Evolutionary conservation across 805 yeast genomes (phyloP), one percentile per base, ranked within the genome.

Genomic region (Kockiozyma suomiensis): DNA sequence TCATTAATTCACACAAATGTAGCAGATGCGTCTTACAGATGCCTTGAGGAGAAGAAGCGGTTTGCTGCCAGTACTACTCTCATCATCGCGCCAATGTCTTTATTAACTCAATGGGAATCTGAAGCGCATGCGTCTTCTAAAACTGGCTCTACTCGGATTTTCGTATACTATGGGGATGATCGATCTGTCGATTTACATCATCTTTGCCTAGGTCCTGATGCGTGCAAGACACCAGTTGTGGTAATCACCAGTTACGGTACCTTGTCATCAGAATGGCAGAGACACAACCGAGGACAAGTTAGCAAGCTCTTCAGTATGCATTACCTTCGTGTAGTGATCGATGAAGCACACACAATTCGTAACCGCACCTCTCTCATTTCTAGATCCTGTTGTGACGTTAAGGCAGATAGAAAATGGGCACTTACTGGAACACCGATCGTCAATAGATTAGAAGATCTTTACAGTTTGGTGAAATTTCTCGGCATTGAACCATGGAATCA

Each of bases 401-500:
- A 74, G 8, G 84, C 89, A 67, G 76, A 79, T 19, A 78, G 94
- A 50, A 83, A 84, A 61, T 92, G 98, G 98, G 78, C 87, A 2
- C 76, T 93, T 49, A 90, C 97, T 0, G 98, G 98, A 6, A 92
- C 98, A 0, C 97, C 98, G 0, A 88, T 92, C 30, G 87, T 91
- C 41, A 92, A 92, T 72, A 76, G 92, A 63, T 76, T 93, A 8
- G 97, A 93, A 72, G 98, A 93, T 72, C 74, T 93, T 49, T 92
- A 82, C 70, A 86, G 96, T 4, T 73, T 91, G 50, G 82, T 91
- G 17, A 83, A 84, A 66, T 93, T 86, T 68, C 74, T 93, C 50
- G 79, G 84, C 45, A 74, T 92, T n/a, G 90, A 88, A 66, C 98
- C 98, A 0, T 93, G 97, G 97, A 79, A 85, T 41, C 87, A 87